Evolutionary conservation across 495 filamentous ascomycete species (phyloP), one percentile per base, ranked within the genome.

Genomic region (Aspergillus asperescens): DNA sequence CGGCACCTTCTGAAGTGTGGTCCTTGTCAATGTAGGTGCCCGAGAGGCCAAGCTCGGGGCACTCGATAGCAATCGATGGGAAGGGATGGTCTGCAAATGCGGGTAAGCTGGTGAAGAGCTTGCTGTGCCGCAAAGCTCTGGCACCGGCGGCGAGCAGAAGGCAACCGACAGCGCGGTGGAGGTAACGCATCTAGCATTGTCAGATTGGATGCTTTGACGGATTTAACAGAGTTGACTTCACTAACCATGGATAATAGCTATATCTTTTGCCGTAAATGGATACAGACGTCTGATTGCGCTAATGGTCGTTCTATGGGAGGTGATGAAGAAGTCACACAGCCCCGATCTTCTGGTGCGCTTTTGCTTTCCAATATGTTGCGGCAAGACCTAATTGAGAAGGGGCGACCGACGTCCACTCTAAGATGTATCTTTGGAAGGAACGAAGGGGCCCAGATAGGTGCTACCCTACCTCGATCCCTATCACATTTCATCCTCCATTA

Each of bases 101-200:
- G 0, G 74, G 62, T 23, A 58, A 52, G 29, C 65, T 73, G 50
- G 61, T 74, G 59, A 81, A 78, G 31, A 75, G 69, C 39, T 75
- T 73, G 29, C 56, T 67, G 48, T 78, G 72, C 19, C 62, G 76
- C 32, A 12, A 35, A 27, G 69, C 73, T 56, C 64, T 69, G 48
- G 60, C 59, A 51, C 59, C 68, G 35, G 59, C 58, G 20, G 66
- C 45, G 39, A 68, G 54, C 9, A 71, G 62, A 10, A 71, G 49
- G 54, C 58, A 70, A 48, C 68, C 58, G 34, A 77, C 29, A 15
- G 59, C 52, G 48, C 69, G 66, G 51, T 78, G 69, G 42, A 77
- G 50, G 45, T 60, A 66, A 48, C 59, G 63, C 55, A 57, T 52
- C 44, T 60, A 50, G n/a, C 5, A 16, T 7, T 27, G 35, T 48